Conservation (phyloP, 2,329 filamentous ascomycete genomes). For the Thelonectria blattea region DNA sequence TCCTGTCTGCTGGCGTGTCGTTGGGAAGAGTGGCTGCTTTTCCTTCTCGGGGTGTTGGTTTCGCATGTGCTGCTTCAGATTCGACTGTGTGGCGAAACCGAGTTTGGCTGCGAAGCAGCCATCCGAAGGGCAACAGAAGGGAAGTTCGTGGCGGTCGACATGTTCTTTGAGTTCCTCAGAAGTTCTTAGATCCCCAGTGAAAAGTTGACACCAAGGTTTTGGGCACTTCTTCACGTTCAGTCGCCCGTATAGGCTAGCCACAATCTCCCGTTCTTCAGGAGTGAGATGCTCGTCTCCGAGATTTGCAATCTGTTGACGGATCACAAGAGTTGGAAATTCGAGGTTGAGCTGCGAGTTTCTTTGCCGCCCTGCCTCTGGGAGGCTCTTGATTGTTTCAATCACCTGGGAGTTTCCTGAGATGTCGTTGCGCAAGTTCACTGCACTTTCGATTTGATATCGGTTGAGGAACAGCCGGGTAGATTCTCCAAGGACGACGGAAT, state of each 20-base stretch:
- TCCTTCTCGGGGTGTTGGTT: background rate
- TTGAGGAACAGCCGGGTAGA: background rate
- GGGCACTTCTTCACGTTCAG: constrained; percentile 10
- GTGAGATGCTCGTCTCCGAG: background rate
- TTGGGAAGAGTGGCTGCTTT: background rate
- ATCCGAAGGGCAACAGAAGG: constrained; percentile 8
- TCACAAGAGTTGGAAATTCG: constrained; percentile 4
- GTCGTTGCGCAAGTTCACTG: background rate
- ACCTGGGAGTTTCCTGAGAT: background rate
- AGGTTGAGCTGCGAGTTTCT: constrained; percentile 7
- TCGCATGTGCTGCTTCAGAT: constrained; percentile 3
- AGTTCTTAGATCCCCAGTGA: constrained; percentile 5
- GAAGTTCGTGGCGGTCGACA: constrained; percentile 10
- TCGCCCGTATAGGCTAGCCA: background rate
- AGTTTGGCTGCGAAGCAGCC: constrained; percentile 1
- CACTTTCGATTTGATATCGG: background rate
- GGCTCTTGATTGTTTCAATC: background rate
- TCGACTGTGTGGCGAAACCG: constrained; percentile 4
- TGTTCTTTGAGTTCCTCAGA: constrained; percentile 5
- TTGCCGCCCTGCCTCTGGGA: constrained; percentile 1
- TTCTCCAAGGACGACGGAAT: background rate
- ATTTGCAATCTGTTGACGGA: constrained; percentile 13
- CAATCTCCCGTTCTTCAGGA: background rate
- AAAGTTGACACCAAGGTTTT: constrained; percentile 25
- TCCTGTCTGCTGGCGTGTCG: background rate